Evolutionary conservation across 1,284 basidiomycete species (phyloP), one percentile per base, ranked within the genome.

Genomic region (Pulveroboletus sp.): DNA sequence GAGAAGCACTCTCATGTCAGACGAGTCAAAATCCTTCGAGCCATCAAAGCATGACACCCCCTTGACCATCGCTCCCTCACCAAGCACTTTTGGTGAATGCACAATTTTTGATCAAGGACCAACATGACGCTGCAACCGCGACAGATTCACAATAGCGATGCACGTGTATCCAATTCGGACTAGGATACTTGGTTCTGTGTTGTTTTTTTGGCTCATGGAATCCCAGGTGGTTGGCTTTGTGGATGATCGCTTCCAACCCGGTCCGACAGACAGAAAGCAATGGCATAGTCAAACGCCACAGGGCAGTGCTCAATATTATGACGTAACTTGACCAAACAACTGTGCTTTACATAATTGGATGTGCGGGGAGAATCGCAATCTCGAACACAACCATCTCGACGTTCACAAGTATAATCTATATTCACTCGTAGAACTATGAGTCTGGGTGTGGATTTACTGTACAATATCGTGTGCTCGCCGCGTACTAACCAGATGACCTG

Each of bases 381-480:
- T 49, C 29, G 48, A 31, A 31, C 38, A n/a, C 35, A 36, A 36
- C 35, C 5, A 10, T 11, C 8, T 36, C 11, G 35, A 36, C 35
- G 5, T 36, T 10, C 35, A 5, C 15, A 25, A 12, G 15, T 24
- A 4, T 31, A 31, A 20, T 17, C n/a, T 18, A 20, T 15, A 11
- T 31, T 24, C 44, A 31, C 10, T n/a, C n/a, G 35, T n/a, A n/a
- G n/a, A 40, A 43, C 40, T 20, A 65, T 65, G 67, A 58, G 29
- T 29, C 39, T 9, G 8, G 45, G 65, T 68, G 10, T 29, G 54
- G 22, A 51, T 49, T 15, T 36, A 28, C 18, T 38, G 26, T 24
- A 28, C 2, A 42, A 35, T 17, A 15, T 22, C 22, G 31, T n/a
- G 11, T 7, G 17, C 15, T 11, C 4, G 20, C 2, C 1, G 29